Conservation (phyloP, 768 basidiomycete species). For the Wakefieldia striispora region DNA sequence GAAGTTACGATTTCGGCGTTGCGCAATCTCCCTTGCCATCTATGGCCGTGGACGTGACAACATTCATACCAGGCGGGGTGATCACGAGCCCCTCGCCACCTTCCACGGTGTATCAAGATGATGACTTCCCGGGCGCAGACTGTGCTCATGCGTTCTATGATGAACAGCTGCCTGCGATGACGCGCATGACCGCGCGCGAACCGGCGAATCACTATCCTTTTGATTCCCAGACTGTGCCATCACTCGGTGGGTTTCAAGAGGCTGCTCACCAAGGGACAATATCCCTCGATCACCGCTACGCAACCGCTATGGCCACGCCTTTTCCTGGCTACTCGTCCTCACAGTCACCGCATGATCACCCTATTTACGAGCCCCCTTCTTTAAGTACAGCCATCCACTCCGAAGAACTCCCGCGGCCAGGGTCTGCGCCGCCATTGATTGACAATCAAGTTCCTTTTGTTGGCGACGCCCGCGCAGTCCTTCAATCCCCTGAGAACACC, state of each 20-base stretch:
- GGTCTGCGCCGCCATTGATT: conserved; percentile 30
- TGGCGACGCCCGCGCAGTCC: conserved; percentile 25
- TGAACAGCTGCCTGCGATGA: conserved; percentile 15
- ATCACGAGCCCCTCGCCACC: conserved; percentile 23
- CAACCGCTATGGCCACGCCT: conserved; percentile 25
- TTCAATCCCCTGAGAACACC: conserved; percentile 16
- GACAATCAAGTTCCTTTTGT: conserved; percentile 28
- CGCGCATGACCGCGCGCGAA: conserved; percentile 12
- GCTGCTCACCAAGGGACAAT: conserved; percentile 16
- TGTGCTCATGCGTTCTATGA: conserved; percentile 12
- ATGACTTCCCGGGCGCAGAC: conserved; percentile 19
- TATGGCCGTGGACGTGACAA: conserved; percentile 10
- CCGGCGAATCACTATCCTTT: conserved; percentile 6
- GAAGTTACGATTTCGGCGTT: conserved; percentile 5
- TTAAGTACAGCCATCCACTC: conserved; percentile 24
- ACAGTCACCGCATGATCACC: conserved; percentile 30
- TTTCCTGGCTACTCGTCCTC: conserved; percentile 30
- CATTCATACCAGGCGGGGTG: conserved; percentile 13
- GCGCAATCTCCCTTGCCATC: conserved; percentile 10
- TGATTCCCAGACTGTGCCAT: conserved; percentile 20
- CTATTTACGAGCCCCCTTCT: conserved; percentile 25
- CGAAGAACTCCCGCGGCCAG: conserved; percentile 25
- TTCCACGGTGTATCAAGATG: conserved; percentile 23
- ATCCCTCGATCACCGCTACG: conserved; percentile 25
- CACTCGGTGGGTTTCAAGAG: conserved; percentile 17